Conservation (phyloP, 305 asterid species). For the Fraxinus xanthoxyloides region DNA sequence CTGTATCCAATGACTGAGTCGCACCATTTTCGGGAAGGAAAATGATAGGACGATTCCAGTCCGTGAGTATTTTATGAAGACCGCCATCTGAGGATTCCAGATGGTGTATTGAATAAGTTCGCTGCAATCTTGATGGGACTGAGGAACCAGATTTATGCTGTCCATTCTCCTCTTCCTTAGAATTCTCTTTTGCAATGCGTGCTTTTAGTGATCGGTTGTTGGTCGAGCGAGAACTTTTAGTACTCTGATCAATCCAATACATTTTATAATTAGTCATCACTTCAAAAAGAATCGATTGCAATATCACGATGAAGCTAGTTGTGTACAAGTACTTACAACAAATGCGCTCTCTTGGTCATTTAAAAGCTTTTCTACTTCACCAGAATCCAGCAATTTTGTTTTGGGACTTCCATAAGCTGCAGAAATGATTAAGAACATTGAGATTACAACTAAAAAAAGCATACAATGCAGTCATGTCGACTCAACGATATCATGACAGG, state of each 20-base stretch:
- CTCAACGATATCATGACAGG: not conserved
- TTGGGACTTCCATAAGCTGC: constrained; percentile 38
- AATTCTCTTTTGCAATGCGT: constrained; percentile 42
- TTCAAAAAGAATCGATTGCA: not conserved
- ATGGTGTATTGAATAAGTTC: constrained; percentile 68
- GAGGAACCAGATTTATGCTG: constrained; percentile 24
- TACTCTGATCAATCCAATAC: constrained; percentile 33
- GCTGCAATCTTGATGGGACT: constrained; percentile 35
- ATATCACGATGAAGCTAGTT: not conserved
- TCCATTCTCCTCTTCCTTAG: constrained; percentile 23
- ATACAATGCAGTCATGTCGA: not conserved
- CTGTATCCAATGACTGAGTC: constrained; percentile 12
- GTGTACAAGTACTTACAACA: constrained; percentile 32
- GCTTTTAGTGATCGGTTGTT: constrained; percentile 55
- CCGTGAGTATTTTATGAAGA: constrained; percentile 32
- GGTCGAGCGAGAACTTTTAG: constrained; percentile 20
- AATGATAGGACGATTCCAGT: constrained; percentile 40
- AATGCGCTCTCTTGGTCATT: constrained; percentile 34
- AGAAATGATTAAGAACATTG: not conserved
- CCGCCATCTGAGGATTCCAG: constrained; percentile 39
- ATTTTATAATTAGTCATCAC: not conserved
- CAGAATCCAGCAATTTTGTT: constrained; percentile 19
- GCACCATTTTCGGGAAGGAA: constrained; percentile 34
- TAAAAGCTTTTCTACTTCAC: constrained; percentile 39
- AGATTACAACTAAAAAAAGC: not conserved